Percentiles rank a stretch among this genome's conserved stretches.
These are phyloP conservation scores for Trichoderma hamatum DNA, from an alignment of 2,329 filamentous ascomycete genomes.

Conservation along the genomic window DNA sequence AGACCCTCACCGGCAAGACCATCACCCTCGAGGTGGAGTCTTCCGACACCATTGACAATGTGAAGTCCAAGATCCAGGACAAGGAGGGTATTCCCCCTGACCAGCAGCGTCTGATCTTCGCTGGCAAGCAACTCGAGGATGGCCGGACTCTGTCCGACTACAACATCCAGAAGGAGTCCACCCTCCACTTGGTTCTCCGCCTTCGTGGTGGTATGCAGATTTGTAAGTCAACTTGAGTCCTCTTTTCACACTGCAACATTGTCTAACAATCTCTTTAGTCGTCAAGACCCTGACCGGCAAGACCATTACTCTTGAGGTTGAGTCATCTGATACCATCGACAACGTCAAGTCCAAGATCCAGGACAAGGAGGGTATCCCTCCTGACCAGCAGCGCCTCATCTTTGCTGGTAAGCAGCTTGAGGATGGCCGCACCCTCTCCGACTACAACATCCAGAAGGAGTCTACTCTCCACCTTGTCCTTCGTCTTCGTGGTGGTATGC, in stretches of 20 bases:
- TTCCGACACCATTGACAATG: slow-evolving; percentile 93
- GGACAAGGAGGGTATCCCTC: slow-evolving; percentile 90
- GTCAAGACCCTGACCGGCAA: slow-evolving; percentile 88
- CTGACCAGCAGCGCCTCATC: slow-evolving; percentile 91
- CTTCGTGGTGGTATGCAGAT: slow-evolving; percentile 69
- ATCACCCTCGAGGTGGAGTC: slow-evolving; percentile 73
- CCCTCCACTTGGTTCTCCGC: slow-evolving; percentile 74
- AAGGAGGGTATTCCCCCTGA: slow-evolving; percentile 98
- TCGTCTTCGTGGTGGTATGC: slow-evolving; percentile 80
- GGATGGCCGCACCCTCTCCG: slow-evolving; percentile 85
- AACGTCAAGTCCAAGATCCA: slow-evolving; percentile 95
- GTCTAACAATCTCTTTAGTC: slow-evolving; percentile 44
- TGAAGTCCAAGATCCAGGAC: slow-evolving; percentile 97
- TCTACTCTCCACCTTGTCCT: slow-evolving; percentile 80
- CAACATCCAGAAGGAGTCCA: slow-evolving; percentile 66
- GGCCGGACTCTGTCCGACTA: slow-evolving; percentile 64
- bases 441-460: slow-evolving; percentile 98
- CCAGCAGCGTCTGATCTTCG: slow-evolving; percentile 94
- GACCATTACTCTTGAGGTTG: slow-evolving; percentile 91
- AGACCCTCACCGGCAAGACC: slow-evolving; percentile 81
- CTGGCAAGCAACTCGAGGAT: slow-evolving; percentile 95
- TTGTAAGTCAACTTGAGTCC: slow-evolving; percentile 50
- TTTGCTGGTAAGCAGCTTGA: slow-evolving; percentile 94
- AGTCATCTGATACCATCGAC: slow-evolving; percentile 88
- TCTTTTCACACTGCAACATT: neutral